These are phyloP conservation scores for Aspergillus pseudoterreus DNA, from an alignment of 2,329 filamentous ascomycete genomes.

Conservation along the genomic window DNA sequence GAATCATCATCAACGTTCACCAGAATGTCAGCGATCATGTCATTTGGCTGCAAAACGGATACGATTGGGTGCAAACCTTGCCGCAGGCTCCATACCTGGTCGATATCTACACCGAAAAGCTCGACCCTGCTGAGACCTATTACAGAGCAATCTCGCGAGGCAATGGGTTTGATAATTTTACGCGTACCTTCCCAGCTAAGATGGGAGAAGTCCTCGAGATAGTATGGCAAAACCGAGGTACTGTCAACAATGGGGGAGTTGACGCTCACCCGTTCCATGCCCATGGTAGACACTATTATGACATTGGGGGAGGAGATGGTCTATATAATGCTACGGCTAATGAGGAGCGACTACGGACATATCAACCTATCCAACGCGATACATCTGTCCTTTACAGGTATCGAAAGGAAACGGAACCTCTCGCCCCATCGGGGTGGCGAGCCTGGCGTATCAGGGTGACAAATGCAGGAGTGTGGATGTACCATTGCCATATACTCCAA, in stretches of 20 bases:
- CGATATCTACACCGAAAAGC: slow-evolving; percentile 35
- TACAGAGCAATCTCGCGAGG: slow-evolving; percentile 21
- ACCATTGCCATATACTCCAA: slow-evolving; percentile 49
- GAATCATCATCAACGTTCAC: slow-evolving; percentile 44
- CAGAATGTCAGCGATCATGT: slow-evolving; percentile 22
- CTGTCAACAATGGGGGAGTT: slow-evolving; percentile 22
- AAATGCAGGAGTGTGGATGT: slow-evolving; percentile 50
- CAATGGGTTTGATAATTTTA: slow-evolving; percentile 41
- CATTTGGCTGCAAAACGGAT: slow-evolving; percentile 37
- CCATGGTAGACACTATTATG: slow-evolving; percentile 46
- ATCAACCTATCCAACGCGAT: slow-evolving; percentile 42
- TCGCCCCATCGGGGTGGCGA: slow-evolving; percentile 54
- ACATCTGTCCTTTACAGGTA: slow-evolving; percentile 58
- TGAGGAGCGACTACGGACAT: slow-evolving; percentile 34
- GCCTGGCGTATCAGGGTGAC: slow-evolving; percentile 57
- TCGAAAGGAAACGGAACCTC: slow-evolving; percentile 34
- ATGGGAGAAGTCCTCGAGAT: slow-evolving; percentile 47
- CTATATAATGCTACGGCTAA: slow-evolving; percentile 43
- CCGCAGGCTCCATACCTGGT: slow-evolving; percentile 44
- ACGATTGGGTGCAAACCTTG: slow-evolving; percentile 44
- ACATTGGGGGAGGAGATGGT: slow-evolving; percentile 46
- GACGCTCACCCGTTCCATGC: slow-evolving; percentile 47
- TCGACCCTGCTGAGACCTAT: neutral
- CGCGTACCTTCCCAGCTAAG: slow-evolving; percentile 39
- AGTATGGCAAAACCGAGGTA: slow-evolving; percentile 38